phyloP scores from a whole-genome alignment of 1,284 basidiomycete species.

The Sanghuangporus sanghuang region DNA sequence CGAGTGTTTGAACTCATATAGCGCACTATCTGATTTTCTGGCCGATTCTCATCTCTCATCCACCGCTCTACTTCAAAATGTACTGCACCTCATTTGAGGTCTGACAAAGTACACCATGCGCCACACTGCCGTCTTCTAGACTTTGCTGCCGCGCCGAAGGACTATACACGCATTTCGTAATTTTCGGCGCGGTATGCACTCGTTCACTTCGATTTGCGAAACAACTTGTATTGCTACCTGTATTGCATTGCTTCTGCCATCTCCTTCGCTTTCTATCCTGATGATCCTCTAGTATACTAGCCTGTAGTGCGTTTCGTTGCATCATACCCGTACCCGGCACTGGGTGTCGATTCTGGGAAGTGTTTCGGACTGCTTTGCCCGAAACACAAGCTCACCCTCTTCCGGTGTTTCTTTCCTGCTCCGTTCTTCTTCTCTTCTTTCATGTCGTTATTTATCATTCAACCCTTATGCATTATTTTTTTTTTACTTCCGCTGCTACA shows the following conservation, averaged over 20 bases:
- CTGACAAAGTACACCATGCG: not conserved
- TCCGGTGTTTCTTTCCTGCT: not conserved
- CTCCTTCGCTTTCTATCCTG: not conserved
- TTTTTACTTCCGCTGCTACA: not conserved
- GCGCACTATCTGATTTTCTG: not conserved
- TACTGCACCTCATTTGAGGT: not conserved
- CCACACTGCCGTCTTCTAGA: not conserved
- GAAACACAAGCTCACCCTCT: too few species aligned
- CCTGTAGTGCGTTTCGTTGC: not conserved
- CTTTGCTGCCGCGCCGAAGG: not conserved
- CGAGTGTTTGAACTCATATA: not conserved
- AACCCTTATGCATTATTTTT: not conserved
- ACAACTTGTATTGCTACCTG: not conserved
- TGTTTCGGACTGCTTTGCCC: too few species aligned
- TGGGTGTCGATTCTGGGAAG: not conserved
- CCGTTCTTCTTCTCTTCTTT: not conserved
- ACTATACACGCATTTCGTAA: not conserved
- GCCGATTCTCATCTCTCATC: not conserved
- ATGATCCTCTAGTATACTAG: not conserved
- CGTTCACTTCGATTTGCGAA: not conserved
- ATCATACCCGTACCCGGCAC: not conserved
- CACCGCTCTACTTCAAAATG: not conserved
- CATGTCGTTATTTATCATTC: not conserved
- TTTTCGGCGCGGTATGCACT: not conserved
- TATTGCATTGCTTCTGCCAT: not conserved